Conservation (phyloP, 169 alveolate genomes). For the Eimeria sp. region DNA sequence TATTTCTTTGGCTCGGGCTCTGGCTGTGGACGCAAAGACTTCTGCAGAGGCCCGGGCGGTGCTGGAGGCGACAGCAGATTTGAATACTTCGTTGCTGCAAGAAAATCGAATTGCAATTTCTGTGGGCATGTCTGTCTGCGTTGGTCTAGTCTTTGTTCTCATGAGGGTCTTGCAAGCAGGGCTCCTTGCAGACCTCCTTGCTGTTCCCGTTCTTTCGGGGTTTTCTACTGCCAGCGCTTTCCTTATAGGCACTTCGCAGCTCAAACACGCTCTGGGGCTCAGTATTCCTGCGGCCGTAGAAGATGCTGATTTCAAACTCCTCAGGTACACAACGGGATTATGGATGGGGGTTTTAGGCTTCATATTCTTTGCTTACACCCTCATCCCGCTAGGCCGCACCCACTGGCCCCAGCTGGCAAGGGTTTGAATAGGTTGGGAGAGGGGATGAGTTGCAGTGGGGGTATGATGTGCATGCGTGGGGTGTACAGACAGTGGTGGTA, state of each 20-base stretch:
- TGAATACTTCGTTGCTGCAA: conserved; percentile 24
- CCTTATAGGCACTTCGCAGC: conserved; percentile 83
- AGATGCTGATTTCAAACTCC: conserved; percentile 77
- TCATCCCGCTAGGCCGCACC: not conserved
- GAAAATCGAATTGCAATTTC: conserved; percentile 49
- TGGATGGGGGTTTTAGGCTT: not conserved
- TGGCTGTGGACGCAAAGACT: conserved; percentile 37
- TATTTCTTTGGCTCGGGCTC: not conserved
- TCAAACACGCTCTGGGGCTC: conserved; percentile 71
- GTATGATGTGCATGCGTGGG: not conserved
- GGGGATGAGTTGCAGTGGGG: not conserved
- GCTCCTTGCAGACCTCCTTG: conserved; percentile 80
- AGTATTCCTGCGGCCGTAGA: conserved; percentile 64
- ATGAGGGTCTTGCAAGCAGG: conserved; percentile 75
- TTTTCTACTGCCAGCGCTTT: conserved; percentile 84
- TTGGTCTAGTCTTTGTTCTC: conserved; percentile 63
- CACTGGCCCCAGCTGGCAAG: not conserved
- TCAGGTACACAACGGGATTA: not conserved
- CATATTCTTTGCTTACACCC: not conserved
- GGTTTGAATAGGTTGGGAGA: not conserved
- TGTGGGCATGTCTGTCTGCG: conserved; percentile 69
- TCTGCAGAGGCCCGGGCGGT: conserved; percentile 39
- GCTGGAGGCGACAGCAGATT: conserved; percentile 9
- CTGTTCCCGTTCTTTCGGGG: conserved; percentile 83
- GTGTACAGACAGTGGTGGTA: conserved; percentile 83